Evolutionary conservation across 306 rosid species (phyloP).

Genomic region (Pueraria montana): DNA sequence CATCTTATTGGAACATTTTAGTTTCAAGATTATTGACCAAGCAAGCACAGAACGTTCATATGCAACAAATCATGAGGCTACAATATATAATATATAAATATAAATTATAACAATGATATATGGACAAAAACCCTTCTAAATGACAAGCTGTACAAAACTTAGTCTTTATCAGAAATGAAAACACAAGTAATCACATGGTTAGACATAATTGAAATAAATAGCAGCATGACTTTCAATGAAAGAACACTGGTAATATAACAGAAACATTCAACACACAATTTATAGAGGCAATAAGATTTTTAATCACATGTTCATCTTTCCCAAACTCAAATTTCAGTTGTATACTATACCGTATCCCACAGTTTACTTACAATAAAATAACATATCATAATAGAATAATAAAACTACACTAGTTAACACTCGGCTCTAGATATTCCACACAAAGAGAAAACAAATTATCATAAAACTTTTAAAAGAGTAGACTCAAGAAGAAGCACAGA

Average conservation of each 20-base stretch:
- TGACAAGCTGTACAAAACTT: conserved; percentile 1
- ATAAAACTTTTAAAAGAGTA: conserved; percentile 18
- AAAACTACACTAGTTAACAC: conserved; percentile 39
- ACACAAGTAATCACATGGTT: conserved; percentile 5
- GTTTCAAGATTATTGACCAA: conserved; percentile 29
- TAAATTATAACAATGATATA: no score
- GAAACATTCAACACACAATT: conserved; percentile 26
- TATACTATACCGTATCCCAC: conserved; percentile 5
- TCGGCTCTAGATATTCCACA: conserved; percentile 33
- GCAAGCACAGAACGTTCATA: conserved; percentile 9
- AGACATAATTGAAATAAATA: conserved; percentile 29
- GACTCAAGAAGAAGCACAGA: conserved; percentile 34
- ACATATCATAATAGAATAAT: conserved; percentile 16
- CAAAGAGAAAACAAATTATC: not conserved
- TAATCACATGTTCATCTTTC: conserved; percentile 26
- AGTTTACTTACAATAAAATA: conserved; percentile 9
- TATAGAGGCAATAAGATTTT: conserved; percentile 6
- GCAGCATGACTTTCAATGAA: conserved; percentile 21
- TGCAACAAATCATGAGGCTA: conserved; percentile 24
- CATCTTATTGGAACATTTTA: conserved; percentile 23
- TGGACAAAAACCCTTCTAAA: not conserved
- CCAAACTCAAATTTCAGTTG: conserved; percentile 35
- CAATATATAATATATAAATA: not conserved
- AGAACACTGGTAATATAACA: conserved; percentile 28
- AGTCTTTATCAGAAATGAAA: not conserved